Base-by-base conservation (phyloP, 352 stramenopile species). In the Globisporangium acanthophoron region DNA sequence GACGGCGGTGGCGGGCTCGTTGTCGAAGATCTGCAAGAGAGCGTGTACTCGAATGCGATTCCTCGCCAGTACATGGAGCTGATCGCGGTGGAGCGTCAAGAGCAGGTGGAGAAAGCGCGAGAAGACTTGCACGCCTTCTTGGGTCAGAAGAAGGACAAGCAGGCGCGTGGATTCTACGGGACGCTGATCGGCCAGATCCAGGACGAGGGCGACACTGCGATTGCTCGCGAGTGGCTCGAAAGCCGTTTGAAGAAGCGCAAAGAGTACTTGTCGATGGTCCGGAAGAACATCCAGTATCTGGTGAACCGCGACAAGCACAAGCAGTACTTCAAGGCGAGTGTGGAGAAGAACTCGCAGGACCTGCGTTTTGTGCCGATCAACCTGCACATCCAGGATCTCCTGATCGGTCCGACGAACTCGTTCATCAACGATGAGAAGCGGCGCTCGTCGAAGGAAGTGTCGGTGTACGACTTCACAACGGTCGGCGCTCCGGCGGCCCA, bases 281-380 rank as follows among this genome's bases (percentile, higher is more conserved):
- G 82, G 3, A 85, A 90, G 62, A 92, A 93, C 49, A 88, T 92
- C 37, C 86, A 95, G 58, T 90, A 89, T 41, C 53, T 92, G 29
- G 84, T 95, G 33, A 90, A 92, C 45, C 84, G 84, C 20, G 84
- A 94, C 67, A 94, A 94, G 56, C 78, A 95, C 76, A 93, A 93
- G 53, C 76, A 86, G 52, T 93, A 94, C 46, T 95, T 95, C 71
- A 95, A 95, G 64, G 82, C 86, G 5, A 94, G 84, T 54, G 80
- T 93, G 16, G 86, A 92, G 60, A 95, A 93, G 54, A 94, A 94
- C 54, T 89, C 78, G 16, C 59, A 74, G 0, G 84, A 91, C 21
- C 62, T 95, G 60, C 83, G 83, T 1, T 95, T 95, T 44, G 81
- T 95, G 29, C 86, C 86, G 15, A 90, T 94, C 56, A 95, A 95